Base-by-base conservation (phyloP, 306 rosid genomes). In the Rosa lucieae region DNA sequence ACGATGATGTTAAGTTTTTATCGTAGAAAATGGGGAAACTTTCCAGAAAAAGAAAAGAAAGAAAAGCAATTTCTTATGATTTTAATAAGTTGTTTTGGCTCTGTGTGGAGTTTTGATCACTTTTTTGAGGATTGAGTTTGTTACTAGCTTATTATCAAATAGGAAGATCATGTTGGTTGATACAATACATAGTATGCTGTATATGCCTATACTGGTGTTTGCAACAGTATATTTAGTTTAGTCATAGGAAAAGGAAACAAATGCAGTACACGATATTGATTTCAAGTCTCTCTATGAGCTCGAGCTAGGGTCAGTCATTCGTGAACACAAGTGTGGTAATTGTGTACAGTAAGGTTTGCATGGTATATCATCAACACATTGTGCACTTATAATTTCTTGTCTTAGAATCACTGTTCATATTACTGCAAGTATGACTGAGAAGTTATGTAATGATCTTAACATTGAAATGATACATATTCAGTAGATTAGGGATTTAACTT, bases 281-380 rank as follows among this genome's bases (percentile, higher is more conserved):
- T 29, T 29, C 32, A 29, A 29, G 32, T 29, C 32, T 29, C 32
- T 29, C 32, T 29, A 29, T 29, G 32, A 29, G 32, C 32, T 29
- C 32, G 32, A 29, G 32, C 32, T 29, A 29, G 32, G 65, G 32
- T 29, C 26, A 20, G 97, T 29, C 32, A 29, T 29, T 29, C 29
- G 8, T 0, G 26, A 6, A 56, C 3, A 8, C 29, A 0, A 59
- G 66, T 59, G 4, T 58, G 32, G 14, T 59, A 0, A 59, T 23
- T 59, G 1, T 55, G 62, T n/a, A n/a, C 29, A 8, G 5, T n/a
- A 56, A 46, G 15, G 58, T 20, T 56, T 56, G 26, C n/a, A 8
- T 56, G 6, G 61, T 6, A 20, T 1, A 53, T 53, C 56, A 51
- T 55, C 32, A 56, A 21, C 23, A 52, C 32, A 3, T 9, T n/a